Evolutionary conservation across 169 alveolate genomes (phyloP).

Genomic region (Plasmodium gallinaceum): DNA sequence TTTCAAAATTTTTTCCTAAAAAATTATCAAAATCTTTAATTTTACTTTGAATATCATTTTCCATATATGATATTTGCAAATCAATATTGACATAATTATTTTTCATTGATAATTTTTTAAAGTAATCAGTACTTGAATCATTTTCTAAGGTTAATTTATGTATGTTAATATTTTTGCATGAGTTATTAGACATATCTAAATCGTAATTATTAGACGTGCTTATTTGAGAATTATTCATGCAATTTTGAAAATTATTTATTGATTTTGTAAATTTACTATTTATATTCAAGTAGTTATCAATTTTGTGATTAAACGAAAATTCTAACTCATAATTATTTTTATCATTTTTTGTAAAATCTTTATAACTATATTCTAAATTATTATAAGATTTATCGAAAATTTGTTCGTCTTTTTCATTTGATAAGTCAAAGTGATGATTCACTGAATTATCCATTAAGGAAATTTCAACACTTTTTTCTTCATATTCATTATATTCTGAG

Average conservation of each 20-base stretch:
- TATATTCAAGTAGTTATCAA: constrained; percentile 2
- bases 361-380: constrained; percentile 27
- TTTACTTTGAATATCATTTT: constrained; percentile 72
- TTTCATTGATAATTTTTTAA: constrained; percentile 38
- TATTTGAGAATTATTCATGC: constrained; percentile 11
- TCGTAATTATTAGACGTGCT: constrained; percentile 21
- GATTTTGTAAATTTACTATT: constrained; percentile 23
- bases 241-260: constrained; percentile 21
- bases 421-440: constrained; percentile 1
- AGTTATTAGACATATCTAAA: constrained; percentile 23
- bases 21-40: constrained; percentile 51
- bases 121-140: constrained; percentile 28
- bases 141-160: constrained; percentile 9
- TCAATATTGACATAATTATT: constrained; percentile 58
- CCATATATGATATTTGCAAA: constrained; percentile 71
- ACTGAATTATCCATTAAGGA: neutral
- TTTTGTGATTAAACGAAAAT: constrained; percentile 23
- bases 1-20: constrained; percentile 33
- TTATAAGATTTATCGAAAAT: neutral
- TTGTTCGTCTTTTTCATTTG: neutral
- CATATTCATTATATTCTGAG: neutral
- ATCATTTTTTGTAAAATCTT: constrained; percentile 6
- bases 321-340: constrained; percentile 15
- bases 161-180: constrained; percentile 13
- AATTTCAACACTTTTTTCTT: neutral